These are phyloP conservation scores for Nakaseomyces nivariensis DNA, from an alignment of 1,139 yeast species.

Conservation along the genomic window DNA sequence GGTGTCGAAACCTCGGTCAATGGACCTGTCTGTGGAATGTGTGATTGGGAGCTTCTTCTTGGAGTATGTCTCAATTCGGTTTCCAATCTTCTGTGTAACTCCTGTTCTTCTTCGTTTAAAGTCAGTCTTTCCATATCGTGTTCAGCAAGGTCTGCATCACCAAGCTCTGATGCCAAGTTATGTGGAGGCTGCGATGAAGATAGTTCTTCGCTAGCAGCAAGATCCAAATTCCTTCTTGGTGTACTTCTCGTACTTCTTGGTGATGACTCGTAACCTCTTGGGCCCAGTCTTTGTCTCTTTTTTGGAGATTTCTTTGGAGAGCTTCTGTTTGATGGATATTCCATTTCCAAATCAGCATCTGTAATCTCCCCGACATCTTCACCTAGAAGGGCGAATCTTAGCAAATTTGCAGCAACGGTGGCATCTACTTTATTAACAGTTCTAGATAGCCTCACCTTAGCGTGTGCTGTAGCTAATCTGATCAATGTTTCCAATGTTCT, in stretches of 20 bases:
- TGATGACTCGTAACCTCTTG: slow-evolving; percentile 7
- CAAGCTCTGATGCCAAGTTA: neutral
- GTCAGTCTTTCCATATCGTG: slow-evolving; percentile 13
- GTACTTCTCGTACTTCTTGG: slow-evolving; percentile 8
- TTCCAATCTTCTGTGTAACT: slow-evolving; percentile 22
- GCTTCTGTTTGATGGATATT: slow-evolving; percentile 8
- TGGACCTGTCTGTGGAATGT: slow-evolving; percentile 13
- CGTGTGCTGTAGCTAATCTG: slow-evolving; percentile 94
- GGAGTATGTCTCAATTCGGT: slow-evolving; percentile 24
- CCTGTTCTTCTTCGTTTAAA: slow-evolving; percentile 19
- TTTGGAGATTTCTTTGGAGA: slow-evolving; percentile 29
- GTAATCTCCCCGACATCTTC: slow-evolving; percentile 30
- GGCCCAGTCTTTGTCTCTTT: slow-evolving; percentile 21
- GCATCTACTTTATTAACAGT: slow-evolving; percentile 74
- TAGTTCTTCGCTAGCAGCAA: neutral
- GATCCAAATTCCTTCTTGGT: slow-evolving; percentile 12
- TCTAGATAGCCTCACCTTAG: slow-evolving; percentile 78
- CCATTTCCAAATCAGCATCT: slow-evolving; percentile 13
- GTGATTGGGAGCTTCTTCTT: slow-evolving; percentile 10
- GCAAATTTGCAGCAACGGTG: slow-evolving; percentile 70
- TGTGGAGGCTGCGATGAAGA: slow-evolving; percentile 11
- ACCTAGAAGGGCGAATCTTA: slow-evolving; percentile 71
- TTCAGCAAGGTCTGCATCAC: slow-evolving; percentile 12
- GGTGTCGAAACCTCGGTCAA: slow-evolving; percentile 19
- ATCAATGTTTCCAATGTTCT: slow-evolving; percentile 95